A percentile compares a stretch with the other conserved stretches of the same genome.
These are phyloP conservation scores for Fonsecaea pedrosoi DNA, from an alignment of 2,329 filamentous ascomycete species.

Conservation along the genomic window DNA sequence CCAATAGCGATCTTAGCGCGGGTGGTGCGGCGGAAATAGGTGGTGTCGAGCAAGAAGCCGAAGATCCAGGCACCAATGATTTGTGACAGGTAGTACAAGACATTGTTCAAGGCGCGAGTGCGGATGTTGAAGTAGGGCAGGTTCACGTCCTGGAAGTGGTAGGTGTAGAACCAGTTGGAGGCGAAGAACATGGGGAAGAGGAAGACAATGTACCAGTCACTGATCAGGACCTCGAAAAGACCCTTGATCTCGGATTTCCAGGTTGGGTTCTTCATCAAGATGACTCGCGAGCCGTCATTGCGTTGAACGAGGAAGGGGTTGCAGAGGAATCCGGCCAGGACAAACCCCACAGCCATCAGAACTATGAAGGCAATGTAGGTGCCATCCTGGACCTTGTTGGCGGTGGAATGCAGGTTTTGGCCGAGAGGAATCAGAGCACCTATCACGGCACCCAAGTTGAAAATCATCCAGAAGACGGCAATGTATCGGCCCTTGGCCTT, in stretches of 20 bases:
- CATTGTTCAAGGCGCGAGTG: conserved; percentile 76
- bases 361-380: conserved; percentile 90
- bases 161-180: conserved; percentile 81
- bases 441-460: conserved; percentile 83
- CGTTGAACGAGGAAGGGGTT: conserved; percentile 74
- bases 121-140: conserved; percentile 73
- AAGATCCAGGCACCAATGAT: conserved; percentile 77
- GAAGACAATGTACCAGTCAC: conserved; percentile 74
- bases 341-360: conserved; percentile 76
- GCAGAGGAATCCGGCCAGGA: conserved; percentile 68
- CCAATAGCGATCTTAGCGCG: conserved; percentile 70
- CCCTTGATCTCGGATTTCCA: conserved; percentile 81
- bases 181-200: conserved; percentile 84
- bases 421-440: conserved; percentile 65
- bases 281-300: conserved; percentile 77
- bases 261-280: conserved; percentile 88
- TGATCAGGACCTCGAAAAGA: conserved; percentile 73
- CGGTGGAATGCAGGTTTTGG: conserved; percentile 52
- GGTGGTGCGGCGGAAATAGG: conserved; percentile 65
- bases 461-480: conserved; percentile 86
- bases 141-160: conserved; percentile 79
- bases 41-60: conserved; percentile 72
- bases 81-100: conserved; percentile 80
- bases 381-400: conserved; percentile 64
- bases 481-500: conserved; percentile 80